Base-by-base conservation (phyloP, 108 stramenopile species). In the Pseudonitzschia delicatissima region DNA sequence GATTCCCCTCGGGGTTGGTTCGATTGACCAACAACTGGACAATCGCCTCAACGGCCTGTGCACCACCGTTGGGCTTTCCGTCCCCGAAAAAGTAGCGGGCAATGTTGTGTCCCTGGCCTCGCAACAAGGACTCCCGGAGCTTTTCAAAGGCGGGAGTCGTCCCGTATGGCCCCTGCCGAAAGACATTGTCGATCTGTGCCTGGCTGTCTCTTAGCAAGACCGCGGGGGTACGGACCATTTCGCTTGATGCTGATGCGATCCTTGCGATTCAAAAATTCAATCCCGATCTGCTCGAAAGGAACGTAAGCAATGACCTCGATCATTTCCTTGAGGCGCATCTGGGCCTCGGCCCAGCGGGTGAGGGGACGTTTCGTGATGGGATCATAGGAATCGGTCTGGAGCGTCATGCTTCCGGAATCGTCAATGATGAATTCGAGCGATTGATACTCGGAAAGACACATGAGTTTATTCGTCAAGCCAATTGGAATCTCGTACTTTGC, bases 1-100 rank as follows among this genome's bases (percentile, higher is more conserved):
- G 82, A 53, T 79, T 83, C 18, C 51, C 51, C 8, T 52, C 51
- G 0, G 82, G 82, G 59, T 73, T 58, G 29, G 61, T 64, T 0
- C 82, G 71, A 50, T 79, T 33, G 45, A 45, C 64, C 36, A 83
- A 49, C n/a, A 79, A 61, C 11, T 55, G 21, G 45, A 58, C 49
- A 67, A 83, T 83, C 18, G 77, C 72, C 5, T 69, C 28, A 44
- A 65, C 29, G 20, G 82, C 82, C 28, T 21, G 51, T 0, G 34
- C 40, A 11, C 82, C 82, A 13, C 82, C 82, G 50, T 83, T 79
- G 57, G 82, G 82, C 1, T 23, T 28, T 44, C 82, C 82, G 55
- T 79, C 78, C 3, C 82, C 82, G 32, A 83, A 77, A 52, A 83
- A 83, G 31, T 74, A 83, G 21, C 82, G 66, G 8, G 76, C 75